Percentiles rank a stretch among this genome's conserved stretches.
phyloP scores from a whole-genome alignment of 192 early-diverging fungal species.

The Phycomyces nitens region DNA sequence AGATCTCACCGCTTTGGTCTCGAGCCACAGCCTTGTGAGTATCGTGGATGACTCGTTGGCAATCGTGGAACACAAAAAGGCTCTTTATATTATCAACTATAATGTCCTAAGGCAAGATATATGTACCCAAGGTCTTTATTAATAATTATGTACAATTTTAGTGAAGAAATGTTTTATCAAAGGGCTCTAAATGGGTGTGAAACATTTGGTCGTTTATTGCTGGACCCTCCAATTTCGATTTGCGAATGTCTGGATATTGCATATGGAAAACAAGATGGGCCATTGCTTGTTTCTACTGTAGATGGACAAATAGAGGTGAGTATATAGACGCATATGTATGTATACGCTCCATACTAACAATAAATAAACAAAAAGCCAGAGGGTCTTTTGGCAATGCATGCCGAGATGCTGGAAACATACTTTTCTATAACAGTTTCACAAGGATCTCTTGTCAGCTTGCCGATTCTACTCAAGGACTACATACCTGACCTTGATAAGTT shows the following conservation, averaged over 20 bases:
- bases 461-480: neutral
- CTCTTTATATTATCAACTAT: neutral
- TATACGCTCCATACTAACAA: too few species aligned
- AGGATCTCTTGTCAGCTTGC: neutral
- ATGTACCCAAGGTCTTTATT: too few species aligned
- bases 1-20: too few species aligned
- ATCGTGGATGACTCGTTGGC: neutral
- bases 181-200: neutral
- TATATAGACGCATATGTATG: neutral
- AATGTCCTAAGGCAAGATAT: slow-evolving; percentile 1
- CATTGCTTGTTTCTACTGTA: neutral
- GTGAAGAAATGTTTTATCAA: slow-evolving; percentile 18
- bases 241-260: too few species aligned
- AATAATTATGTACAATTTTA: too few species aligned
- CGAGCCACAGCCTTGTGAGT: neutral
- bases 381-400: neutral
- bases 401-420: neutral
- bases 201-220: neutral
- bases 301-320: neutral
- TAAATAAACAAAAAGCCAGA: neutral
- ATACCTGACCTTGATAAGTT: neutral
- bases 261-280: neutral
- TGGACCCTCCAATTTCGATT: slow-evolving; percentile 4
- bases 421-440: neutral
- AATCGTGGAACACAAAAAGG: neutral